Conservation (phyloP, 2,329 filamentous ascomycete species). For the Alternaria longipes region DNA sequence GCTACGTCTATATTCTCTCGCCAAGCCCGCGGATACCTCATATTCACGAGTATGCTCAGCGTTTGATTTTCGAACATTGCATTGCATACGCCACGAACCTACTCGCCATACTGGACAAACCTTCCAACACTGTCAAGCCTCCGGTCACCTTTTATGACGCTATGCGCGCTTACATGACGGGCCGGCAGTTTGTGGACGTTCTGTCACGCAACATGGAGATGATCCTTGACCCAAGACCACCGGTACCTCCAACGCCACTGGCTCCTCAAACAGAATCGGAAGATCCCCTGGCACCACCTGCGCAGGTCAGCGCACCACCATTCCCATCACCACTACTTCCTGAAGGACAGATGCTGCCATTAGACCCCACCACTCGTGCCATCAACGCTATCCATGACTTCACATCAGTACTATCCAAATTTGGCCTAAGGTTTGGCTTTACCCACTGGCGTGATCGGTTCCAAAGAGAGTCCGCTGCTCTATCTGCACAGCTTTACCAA, state of each 20-base stretch:
- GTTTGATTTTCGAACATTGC: conserved; percentile 85
- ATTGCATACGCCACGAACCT: conserved; percentile 83
- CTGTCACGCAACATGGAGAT: conserved; percentile 63
- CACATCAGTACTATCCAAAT: conserved; percentile 55
- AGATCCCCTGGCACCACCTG: conserved; percentile 50
- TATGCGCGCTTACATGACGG: conserved; percentile 79
- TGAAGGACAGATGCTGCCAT: conserved; percentile 36
- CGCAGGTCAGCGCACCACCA: conserved; percentile 38
- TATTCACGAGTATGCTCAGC: conserved; percentile 78
- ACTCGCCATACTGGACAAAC: conserved; percentile 67
- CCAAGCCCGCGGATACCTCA: conserved; percentile 77
- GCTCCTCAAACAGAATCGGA: conserved; percentile 39
- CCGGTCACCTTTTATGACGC: conserved; percentile 90
- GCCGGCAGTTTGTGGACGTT: conserved; percentile 65
- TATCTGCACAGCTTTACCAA: conserved; percentile 54
- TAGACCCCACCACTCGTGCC: conserved; percentile 51
- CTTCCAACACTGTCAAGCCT: conserved; percentile 64
- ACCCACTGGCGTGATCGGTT: conserved; percentile 61
- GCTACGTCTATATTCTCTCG: conserved; percentile 87
- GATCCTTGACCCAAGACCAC: conserved; percentile 53
- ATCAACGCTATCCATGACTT: conserved; percentile 60
- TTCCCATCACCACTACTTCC: conserved; percentile 43
- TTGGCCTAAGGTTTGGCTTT: conserved; percentile 60
- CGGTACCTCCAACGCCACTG: conserved; percentile 50
- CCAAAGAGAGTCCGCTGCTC: conserved; percentile 54